phyloP scores from a whole-genome alignment of 495 filamentous ascomycete species.

The Aspergillus homomorphus region DNA sequence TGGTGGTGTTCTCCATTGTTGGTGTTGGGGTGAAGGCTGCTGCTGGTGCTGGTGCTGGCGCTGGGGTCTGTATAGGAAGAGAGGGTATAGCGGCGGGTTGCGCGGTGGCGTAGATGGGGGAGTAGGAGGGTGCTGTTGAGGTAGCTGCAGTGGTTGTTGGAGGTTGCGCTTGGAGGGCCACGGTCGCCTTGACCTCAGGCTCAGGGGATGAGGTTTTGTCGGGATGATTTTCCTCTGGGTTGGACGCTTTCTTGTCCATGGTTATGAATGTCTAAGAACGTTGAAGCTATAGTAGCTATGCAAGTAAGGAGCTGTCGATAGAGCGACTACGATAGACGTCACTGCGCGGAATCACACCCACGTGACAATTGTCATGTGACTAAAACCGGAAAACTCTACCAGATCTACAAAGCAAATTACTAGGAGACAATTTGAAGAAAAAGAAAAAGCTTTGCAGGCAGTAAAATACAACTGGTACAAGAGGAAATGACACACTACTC shows the following conservation, averaged over 20 bases:
- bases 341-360: neutral
- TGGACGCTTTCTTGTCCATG: neutral
- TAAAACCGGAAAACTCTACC: constrained; percentile 1
- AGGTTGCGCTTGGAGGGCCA: constrained; percentile 32
- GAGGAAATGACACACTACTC: constrained; percentile 45
- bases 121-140: constrained; percentile 38
- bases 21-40: constrained; percentile 23
- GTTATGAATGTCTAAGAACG: neutral
- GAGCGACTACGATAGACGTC: neutral
- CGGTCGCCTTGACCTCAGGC: constrained; percentile 20
- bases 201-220: neutral
- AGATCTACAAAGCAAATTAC: constrained; percentile 28
- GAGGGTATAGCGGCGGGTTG: constrained; percentile 37
- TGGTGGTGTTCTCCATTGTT: constrained; percentile 18
- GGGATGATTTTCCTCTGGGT: neutral
- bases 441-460: constrained; percentile 51
- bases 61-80: constrained; percentile 12
- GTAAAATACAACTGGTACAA: constrained; percentile 57
- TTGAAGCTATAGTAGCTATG: neutral
- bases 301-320: neutral
- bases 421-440: constrained; percentile 33
- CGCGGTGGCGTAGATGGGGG: constrained; percentile 46
- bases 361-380: neutral
- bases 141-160: constrained; percentile 27
- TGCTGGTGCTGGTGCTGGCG: constrained; percentile 4